Evolutionary conservation across 768 basidiomycete species (phyloP), one percentile per base, ranked within the genome.

Genomic region (Fibroporia radiculosa): DNA sequence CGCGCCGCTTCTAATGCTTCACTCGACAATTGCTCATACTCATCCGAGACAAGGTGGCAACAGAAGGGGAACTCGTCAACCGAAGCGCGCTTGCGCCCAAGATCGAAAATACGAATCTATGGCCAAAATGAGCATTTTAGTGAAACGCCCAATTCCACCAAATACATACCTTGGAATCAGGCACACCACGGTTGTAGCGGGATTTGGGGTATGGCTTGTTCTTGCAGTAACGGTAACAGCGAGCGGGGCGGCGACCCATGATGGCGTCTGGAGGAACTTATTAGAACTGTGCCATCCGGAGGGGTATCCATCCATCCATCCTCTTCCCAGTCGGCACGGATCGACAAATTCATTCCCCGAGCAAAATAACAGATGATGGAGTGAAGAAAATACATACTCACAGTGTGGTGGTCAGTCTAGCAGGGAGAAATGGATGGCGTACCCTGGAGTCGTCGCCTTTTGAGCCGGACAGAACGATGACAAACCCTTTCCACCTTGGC

Each of bases 51-150:
- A 44, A 98, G 77, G 65, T 96, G 93, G 65, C 78, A 83, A 66
- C 90, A 92, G 82, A 88, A 97, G 49, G 93, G 93, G 77, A 98
- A 98, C 63, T 97, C 95, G 68, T 98, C 92, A 53, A 98, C 93
- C 44, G 80, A 79, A 45, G 95, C 95, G 67, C 85, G 89, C 71
- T 99, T 97, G 58, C 92, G 85, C 47, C 93, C 93, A 32, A 96
- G 74, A 70, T 95, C 91, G 70, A 88, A 97, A 58, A 96, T 97
- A 53, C 91, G 82, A 67, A 97, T 97, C 93, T 96, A 24, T n/a
- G 19, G 33, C 14, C n/a, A n/a, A 20, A n/a, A 20, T 13, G 16
- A 38, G 24, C 4, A 10, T 13, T n/a, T 35, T 29, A 12, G 16
- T 4, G 10, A 19, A n/a, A 32, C 28, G 22, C 4, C 3, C 32